phyloP scores from a whole-genome alignment of 352 stramenopile genomes.

The Globisporangium middletonii region DNA sequence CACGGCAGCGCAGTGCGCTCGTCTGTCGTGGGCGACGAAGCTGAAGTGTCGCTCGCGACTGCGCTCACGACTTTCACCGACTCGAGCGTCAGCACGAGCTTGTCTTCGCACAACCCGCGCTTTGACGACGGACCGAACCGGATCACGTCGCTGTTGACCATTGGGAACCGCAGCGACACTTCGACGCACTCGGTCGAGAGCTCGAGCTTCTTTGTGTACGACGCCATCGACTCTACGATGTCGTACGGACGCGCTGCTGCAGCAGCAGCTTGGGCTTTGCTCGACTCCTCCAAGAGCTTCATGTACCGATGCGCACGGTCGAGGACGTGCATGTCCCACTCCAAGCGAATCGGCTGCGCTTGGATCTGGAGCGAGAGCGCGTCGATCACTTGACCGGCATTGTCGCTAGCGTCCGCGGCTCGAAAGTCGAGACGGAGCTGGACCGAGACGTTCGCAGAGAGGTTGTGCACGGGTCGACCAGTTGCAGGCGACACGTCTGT shows the following conservation, averaged over 20 bases:
- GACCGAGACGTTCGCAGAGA: conserved; percentile 62
- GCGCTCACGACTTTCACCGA: conserved; percentile 32
- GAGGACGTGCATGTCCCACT: conserved; percentile 87
- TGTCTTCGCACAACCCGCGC: conserved; percentile 79
- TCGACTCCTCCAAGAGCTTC: conserved; percentile 60
- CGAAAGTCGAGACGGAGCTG: conserved; percentile 64
- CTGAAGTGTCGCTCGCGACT: not conserved
- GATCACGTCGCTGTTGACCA: conserved; percentile 80
- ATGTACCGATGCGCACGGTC: conserved; percentile 70
- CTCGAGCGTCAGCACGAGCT: conserved; percentile 63
- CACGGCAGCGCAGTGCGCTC: conserved; percentile 34
- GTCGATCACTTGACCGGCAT: conserved; percentile 15
- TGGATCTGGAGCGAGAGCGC: conserved; percentile 61
- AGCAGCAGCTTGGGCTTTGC: conserved; percentile 14
- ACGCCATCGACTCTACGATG: conserved; percentile 1
- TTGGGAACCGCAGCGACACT: conserved; percentile 72
- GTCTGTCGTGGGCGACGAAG: not conserved
- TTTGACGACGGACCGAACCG: conserved; percentile 74
- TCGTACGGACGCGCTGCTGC: not conserved
- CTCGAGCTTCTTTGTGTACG: conserved; percentile 56
- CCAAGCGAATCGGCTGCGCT: conserved; percentile 65
- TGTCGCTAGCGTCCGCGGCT: conserved; percentile 16
- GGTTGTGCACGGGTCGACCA: conserved; percentile 39
- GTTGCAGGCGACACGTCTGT: conserved; percentile 51
- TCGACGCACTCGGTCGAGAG: conserved; percentile 69